Base-by-base conservation (phyloP, 768 basidiomycete genomes). In the Russula dissimulans region DNA sequence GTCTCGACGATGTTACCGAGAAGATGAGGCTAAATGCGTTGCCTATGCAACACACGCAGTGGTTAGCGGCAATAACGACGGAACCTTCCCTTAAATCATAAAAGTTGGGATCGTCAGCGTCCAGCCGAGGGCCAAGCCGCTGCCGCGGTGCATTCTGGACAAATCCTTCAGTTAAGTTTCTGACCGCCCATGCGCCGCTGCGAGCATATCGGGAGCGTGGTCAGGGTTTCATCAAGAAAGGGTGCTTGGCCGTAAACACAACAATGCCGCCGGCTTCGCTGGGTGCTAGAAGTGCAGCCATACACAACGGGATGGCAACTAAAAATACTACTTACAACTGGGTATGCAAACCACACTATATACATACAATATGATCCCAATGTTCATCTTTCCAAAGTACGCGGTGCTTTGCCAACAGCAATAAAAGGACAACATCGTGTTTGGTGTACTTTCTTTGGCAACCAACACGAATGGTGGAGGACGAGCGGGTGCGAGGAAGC, bases 361-460 rank as follows among this genome's bases (percentile, higher is more conserved):
- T 64, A 64, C 62, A 61, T 64, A 62, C 59, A 64, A 57, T 64
- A 62, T 62, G 55, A 57, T 57, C 61, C 62, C 62, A 64, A 64
- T 46, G 62, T 64, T 62, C 59, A 52, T 36, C 50, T 55, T 56
- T 64, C 62, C 60, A 52, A 61, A 26, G 32, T 53, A 61, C 49
- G 50, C 50, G 38, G 39, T 42, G 39, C 44, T 42, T 52, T 48
- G 39, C 46, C 54, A 38, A 62, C 39, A 32, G 32, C 56, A 18
- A 62, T 53, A 62, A 44, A 53, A 41, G 22, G 44, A 57, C 45
- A 51, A 26, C 56, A 36, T 51, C 44, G 56, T 44, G 49, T 52
- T 39, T 45, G 54, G 47, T 36, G 31, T 47, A 17, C 59, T 39
- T 54, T 39, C 44, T 32, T 53, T 43, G 36, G 29, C 47, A 36